Base-by-base conservation (phyloP, 352 stramenopile genomes). In the Pythium insidiosum region DNA sequence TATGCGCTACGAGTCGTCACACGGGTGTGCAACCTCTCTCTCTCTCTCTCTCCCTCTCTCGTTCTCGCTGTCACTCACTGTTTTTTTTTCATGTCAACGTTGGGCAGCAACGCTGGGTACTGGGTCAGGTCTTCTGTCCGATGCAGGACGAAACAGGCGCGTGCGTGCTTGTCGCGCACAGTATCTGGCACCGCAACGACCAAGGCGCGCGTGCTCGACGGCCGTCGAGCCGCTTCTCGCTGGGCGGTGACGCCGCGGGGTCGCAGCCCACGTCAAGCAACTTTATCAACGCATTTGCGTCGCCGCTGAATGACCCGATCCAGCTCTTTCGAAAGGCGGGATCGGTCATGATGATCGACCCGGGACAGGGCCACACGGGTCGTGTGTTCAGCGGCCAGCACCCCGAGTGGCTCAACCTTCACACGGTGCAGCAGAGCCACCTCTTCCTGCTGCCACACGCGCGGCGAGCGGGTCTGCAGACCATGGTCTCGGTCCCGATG, bases 361-460 rank as follows among this genome's bases (percentile, higher is more conserved):
- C 78, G 18, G 73, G 78, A 5, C 78, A 91, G 51, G 78, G 75
- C 3, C 75, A 87, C 45, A 75, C 72, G 10, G 78, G 78, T 10
- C 79, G 47, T 12, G 78, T 91, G 6, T 91, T 77, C 34, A 88
- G 75, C 43, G 61, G 55, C 0, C 78, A 88, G 34, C 73, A 87
- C 15, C 73, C 78, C 0, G 75, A 87, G 38, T 88, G 76, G 73
- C 56, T 91, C 21, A 66, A 70, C 24, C 37, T 88, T 1, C 50
- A 55, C 24, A 50, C 50, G 6, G 61, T 56, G 0, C 59, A 72
- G 33, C 78, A 91, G 43, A 72, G 60, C 3, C 68, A 86, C 16
- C 86, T 86, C 50, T 91, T 91, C 41, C 52, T 91, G 22, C 56
- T 84, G 7, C 78, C 78, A 0, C 70, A 87, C 18, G 75, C 78